Conservation (phyloP, 495 filamentous ascomycete species). For the Hypoxylon intermedium region DNA sequence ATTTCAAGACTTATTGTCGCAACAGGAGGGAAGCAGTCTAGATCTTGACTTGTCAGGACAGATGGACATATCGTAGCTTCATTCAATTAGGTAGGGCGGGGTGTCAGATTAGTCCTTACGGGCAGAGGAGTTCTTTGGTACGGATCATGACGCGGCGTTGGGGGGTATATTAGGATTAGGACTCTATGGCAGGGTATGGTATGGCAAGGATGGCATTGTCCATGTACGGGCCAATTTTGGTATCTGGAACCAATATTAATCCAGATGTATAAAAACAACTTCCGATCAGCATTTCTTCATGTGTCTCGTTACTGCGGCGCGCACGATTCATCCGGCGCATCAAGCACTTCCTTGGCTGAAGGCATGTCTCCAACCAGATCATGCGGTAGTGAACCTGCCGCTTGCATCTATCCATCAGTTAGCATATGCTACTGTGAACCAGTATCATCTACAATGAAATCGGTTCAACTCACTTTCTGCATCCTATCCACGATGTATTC, state of each 20-base stretch:
- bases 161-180: conserved; percentile 25
- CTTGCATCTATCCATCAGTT: conserved; percentile 78
- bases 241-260: conserved; percentile 21
- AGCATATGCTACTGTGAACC: conserved; percentile 19
- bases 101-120: conserved; percentile 5
- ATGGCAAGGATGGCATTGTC: conserved; percentile 33
- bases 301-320: conserved; percentile 65
- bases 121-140: conserved; percentile 21
- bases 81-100: no score
- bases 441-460: conserved; percentile 15
- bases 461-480: conserved; percentile 80
- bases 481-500: conserved; percentile 96
- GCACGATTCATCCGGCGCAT: conserved; percentile 74
- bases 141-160: conserved; percentile 30
- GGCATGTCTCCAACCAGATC: conserved; percentile 91
- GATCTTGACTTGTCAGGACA: conserved; percentile 31
- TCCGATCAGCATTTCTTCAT: conserved; percentile 11
- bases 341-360: conserved; percentile 73
- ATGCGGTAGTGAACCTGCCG: conserved; percentile 83
- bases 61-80: conserved; percentile 43
- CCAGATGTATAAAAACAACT: conserved; percentile 32
- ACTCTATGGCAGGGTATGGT: conserved; percentile 38
- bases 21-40: conserved; percentile 26
- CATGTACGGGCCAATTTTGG: conserved; percentile 18
- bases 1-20: conserved; percentile 51